Evolutionary conservation across 768 basidiomycete species (phyloP).

Genomic region (Nidularia pulvinata): DNA sequence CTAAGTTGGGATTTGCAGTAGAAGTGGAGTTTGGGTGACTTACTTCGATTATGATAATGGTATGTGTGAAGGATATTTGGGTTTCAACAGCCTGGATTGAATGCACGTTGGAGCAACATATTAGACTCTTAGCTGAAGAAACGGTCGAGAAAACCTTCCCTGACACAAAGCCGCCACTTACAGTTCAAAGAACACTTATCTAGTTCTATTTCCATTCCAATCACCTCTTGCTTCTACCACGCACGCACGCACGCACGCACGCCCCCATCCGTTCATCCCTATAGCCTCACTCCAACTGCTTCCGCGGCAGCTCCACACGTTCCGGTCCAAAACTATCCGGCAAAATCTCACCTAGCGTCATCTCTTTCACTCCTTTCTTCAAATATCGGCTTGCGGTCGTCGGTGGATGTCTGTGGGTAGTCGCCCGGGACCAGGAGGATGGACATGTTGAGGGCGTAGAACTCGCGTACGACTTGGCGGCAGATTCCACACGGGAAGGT

Average conservation of each 20-base stretch:
- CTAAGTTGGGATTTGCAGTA: too few species aligned
- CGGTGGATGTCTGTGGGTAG: slow-evolving; percentile 40
- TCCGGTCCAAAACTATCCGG: slow-evolving; percentile 90
- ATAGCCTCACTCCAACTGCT: slow-evolving; percentile 4
- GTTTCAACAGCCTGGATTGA: too few species aligned
- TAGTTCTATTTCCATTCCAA: background rate
- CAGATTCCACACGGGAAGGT: slow-evolving; percentile 94
- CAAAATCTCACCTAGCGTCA: slow-evolving; percentile 72
- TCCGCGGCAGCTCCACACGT: slow-evolving; percentile 55
- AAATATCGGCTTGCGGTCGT: slow-evolving; percentile 31
- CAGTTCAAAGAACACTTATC: too few species aligned
- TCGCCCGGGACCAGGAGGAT: slow-evolving; percentile 69
- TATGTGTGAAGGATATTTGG: too few species aligned
- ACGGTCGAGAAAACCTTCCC: too few species aligned
- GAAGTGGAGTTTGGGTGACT: too few species aligned
- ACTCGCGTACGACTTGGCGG: slow-evolving; percentile 88
- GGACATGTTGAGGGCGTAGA: slow-evolving; percentile 75
- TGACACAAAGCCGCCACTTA: too few species aligned
- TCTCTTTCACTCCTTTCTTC: slow-evolving; percentile 52
- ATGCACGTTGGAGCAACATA: too few species aligned
- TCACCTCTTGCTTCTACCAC: background rate
- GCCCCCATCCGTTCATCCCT: too few species aligned
- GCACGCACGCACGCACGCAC: background rate
- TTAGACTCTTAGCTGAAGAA: too few species aligned
- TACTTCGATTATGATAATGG: too few species aligned